Evolutionary conservation across 164 flowering plant genomes (phyloP).

Genomic region (Vitis riparia): DNA sequence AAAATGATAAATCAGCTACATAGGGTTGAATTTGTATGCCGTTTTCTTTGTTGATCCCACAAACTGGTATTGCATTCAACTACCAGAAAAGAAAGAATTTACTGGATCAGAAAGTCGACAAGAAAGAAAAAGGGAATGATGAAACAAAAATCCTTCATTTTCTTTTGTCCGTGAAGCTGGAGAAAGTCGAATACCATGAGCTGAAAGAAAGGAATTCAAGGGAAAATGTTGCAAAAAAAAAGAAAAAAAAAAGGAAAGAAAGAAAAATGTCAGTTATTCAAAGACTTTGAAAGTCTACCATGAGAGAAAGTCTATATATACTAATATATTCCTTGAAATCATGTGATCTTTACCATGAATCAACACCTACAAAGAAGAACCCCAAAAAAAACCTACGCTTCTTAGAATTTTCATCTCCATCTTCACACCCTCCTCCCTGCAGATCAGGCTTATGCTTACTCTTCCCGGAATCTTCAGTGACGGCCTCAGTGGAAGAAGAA

Average conservation of each 20-base stretch:
- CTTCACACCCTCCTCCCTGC: constrained; percentile 23
- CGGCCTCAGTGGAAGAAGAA: constrained; percentile 40
- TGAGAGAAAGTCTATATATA: not conserved
- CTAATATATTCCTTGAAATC: no score
- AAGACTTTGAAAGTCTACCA: constrained; percentile 3
- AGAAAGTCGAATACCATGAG: not conserved
- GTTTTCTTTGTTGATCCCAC: not conserved
- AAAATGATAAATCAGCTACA: not conserved
- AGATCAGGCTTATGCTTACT: constrained; percentile 28
- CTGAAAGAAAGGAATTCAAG: not conserved
- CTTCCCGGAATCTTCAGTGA: constrained; percentile 20
- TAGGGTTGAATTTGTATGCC: no score
- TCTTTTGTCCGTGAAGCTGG: no score
- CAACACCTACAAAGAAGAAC: not conserved
- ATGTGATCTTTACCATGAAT: not conserved
- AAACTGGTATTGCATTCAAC: not conserved
- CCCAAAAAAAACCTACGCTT: constrained; percentile 31
- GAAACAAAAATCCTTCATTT: not conserved
- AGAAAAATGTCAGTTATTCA: not conserved
- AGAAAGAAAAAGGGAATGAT: not conserved
- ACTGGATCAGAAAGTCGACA: not conserved
- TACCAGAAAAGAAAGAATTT: not conserved
- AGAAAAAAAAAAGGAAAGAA: not conserved
- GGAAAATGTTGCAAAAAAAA: not conserved
- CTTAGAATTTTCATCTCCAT: constrained; percentile 29